Base-by-base conservation (phyloP, 2,329 filamentous ascomycete genomes). In the Fusarium globosum region DNA sequence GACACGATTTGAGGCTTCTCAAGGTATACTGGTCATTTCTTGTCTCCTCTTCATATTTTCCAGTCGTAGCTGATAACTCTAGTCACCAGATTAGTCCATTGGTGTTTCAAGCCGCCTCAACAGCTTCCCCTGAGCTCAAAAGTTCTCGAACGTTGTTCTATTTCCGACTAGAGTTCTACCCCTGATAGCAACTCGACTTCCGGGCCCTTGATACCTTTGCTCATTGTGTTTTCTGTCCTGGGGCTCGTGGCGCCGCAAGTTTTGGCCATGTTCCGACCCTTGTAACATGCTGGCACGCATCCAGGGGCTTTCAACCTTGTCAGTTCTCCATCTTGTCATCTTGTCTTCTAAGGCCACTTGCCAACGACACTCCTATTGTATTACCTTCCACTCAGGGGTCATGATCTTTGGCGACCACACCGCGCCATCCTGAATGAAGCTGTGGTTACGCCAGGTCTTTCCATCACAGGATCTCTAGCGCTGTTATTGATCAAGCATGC, bases 81-180 rank as follows among this genome's bases (percentile, higher is more conserved):
- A 62, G 39, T 72, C 38, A 65, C 67, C 14, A 77, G 73, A 42
- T 73, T 70, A 41, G 48, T 71, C n/a, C 57, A 69, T 20, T 65
- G 65, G 20, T 61, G 68, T 36, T 68, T 69, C 72, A 15, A 73
- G 58, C 1, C 69, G 61, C 65, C 73, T 71, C 35, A 64, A 72
- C 26, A 73, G 73, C 21, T 57, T 43, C 26, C 46, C 28, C 23
- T 48, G 14, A 28, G 41, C 43, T 55, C n/a, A 38, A 45, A 68
- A 49, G 52, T 71, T 39, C 61, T n/a, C 49, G 69, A 43, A 15
- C 57, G 65, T 9, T 21, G 68, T 39, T 60, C 64, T 60, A 1
- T 55, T 64, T 2, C 66, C 11, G 61, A 65, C 45, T 58, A 72
- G 14, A 68, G 71, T 2, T 41, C 72, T 20, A 65, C 66, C 39